Evolutionary conservation across 345 rosid species (phyloP).

Genomic region (Eucalyptus melliodora): DNA sequence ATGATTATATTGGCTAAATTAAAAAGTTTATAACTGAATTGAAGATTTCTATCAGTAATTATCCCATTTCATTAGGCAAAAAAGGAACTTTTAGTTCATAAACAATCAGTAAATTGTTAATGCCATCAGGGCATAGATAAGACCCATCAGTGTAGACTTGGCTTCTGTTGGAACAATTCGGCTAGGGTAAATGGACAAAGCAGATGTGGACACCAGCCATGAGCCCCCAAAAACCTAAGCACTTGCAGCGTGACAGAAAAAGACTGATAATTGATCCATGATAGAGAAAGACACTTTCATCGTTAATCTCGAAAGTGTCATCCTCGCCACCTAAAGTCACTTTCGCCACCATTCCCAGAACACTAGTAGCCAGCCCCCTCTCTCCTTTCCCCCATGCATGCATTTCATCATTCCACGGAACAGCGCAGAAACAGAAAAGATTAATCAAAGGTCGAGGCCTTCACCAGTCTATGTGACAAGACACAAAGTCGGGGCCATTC

Average conservation of each 20-base stretch:
- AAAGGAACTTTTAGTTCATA: not conserved
- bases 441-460: not conserved
- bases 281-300: conserved; percentile 49
- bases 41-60: fast-evolving
- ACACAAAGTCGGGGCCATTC: conserved; percentile 15
- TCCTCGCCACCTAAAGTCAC: not conserved
- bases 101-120: not conserved
- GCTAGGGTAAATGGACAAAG: not conserved
- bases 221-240: not conserved
- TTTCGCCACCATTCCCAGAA: not conserved
- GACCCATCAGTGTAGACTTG: not conserved
- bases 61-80: not conserved
- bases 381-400: not conserved
- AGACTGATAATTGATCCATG: conserved; percentile 17
- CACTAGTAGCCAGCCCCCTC: not conserved
- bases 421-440: not conserved
- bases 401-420: conserved; percentile 2
- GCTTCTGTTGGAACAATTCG: not conserved
- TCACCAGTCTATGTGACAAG: conserved; percentile 5
- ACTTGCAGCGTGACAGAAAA: not conserved
- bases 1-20: not conserved
- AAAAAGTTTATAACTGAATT: fast-evolving
- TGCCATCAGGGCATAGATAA: not conserved
- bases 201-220: not conserved
- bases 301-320: conserved; percentile 28